phyloP scores from a whole-genome alignment of 2,329 filamentous ascomycete genomes.

The Aspergillus amoenus region DNA sequence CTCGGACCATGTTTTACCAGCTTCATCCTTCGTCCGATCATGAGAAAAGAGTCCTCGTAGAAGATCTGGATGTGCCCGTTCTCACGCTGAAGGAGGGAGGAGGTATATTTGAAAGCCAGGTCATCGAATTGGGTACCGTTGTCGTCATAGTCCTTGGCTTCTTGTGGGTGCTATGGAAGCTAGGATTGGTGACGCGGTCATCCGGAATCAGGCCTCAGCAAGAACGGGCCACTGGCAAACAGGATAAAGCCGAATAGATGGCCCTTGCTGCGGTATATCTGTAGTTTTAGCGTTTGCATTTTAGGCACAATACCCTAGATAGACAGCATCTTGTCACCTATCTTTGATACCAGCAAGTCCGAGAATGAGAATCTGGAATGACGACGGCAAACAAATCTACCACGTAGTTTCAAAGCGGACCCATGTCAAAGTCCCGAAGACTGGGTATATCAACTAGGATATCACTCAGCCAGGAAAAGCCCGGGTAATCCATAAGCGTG shows the following conservation, averaged over 20 bases:
- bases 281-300: conserved; percentile 5
- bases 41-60: conserved; percentile 45
- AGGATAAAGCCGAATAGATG: conserved; percentile 30
- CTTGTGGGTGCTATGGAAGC: conserved; percentile 66
- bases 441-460: conserved; percentile 47
- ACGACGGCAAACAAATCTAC: not conserved
- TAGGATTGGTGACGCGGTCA: conserved; percentile 38
- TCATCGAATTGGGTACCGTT: conserved; percentile 58
- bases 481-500: conserved; percentile 31
- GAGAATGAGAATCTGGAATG: not conserved
- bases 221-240: conserved; percentile 7
- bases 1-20: conserved; percentile 81
- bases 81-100: conserved; percentile 53
- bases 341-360: not conserved
- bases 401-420: conserved; percentile 18
- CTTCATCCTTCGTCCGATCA: conserved; percentile 52
- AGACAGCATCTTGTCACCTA: conserved; percentile 3
- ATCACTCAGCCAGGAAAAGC: conserved; percentile 45
- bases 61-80: conserved; percentile 64
- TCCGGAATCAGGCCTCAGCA: conserved; percentile 19
- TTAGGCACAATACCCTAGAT: not conserved
- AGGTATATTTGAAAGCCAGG: conserved; percentile 32
- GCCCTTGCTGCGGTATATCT: not conserved
- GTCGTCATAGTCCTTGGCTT: conserved; percentile 63
- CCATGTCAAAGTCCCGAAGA: conserved; percentile 46